These are phyloP conservation scores for Pichia heedii DNA, from an alignment of 805 yeast genomes.

Conservation along the genomic window DNA sequence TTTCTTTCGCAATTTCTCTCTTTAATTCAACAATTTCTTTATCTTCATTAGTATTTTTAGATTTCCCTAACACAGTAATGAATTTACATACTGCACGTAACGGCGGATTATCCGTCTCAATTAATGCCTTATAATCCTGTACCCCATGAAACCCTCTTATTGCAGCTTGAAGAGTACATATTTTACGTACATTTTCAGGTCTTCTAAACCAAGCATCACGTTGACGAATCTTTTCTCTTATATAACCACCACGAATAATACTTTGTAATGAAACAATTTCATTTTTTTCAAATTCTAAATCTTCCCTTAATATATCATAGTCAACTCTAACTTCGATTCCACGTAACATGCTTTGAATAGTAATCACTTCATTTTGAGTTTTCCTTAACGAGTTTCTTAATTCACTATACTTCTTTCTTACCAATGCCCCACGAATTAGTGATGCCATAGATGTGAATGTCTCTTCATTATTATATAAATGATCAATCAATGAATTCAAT, in stretches of 20 bases:
- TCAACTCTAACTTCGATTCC: constrained; percentile 56
- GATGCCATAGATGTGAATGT: constrained; percentile 33
- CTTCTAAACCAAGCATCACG: constrained; percentile 39
- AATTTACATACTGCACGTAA: constrained; percentile 67
- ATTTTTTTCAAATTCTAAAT: constrained; percentile 36
- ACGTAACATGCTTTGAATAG: constrained; percentile 50
- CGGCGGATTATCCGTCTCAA: constrained; percentile 68
- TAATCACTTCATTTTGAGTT: constrained; percentile 26
- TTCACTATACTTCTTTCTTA: constrained; percentile 24
- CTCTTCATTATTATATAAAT: constrained; percentile 32
- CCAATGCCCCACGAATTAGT: constrained; percentile 34
- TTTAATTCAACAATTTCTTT: constrained; percentile 1
- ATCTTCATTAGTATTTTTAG: constrained; percentile 22
- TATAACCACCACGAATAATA: constrained; percentile 36
- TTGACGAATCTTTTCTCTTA: constrained; percentile 30
- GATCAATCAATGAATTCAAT: constrained; percentile 34
- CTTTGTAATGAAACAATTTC: constrained; percentile 45
- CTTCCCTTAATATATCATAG: constrained; percentile 45
- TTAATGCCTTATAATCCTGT: constrained; percentile 63
- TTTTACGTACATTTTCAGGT: constrained; percentile 41
- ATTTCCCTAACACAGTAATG: constrained; percentile 59
- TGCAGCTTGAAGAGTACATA: constrained; percentile 66
- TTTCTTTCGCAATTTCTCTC: constrained; percentile 27
- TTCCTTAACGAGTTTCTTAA: constrained; percentile 14
- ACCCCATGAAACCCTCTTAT: constrained; percentile 62